Base-by-base conservation (phyloP, 2,329 filamentous ascomycete species). In the Pyrenophora graminea region DNA sequence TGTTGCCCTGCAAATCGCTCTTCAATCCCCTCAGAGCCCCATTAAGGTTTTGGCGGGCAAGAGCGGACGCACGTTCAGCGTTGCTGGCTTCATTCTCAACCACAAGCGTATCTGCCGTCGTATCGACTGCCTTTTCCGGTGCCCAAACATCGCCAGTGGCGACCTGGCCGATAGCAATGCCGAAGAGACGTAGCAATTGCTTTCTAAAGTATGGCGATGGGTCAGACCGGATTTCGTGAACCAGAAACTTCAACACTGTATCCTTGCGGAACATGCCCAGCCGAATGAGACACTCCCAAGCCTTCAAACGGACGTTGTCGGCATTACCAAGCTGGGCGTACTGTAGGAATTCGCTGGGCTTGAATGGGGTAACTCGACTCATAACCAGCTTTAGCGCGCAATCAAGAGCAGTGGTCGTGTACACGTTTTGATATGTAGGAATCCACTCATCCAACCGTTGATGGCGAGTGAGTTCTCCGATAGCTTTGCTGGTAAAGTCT, bases 361-460 rank as follows among this genome's bases (percentile, higher is more conserved):
- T 81, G 47, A 79, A 69, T 8, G 80, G 78, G 37, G 81, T 76
- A 31, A 83, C 76, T 9, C 78, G 79, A 6, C 78, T 79, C 55
- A 80, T 75, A 56, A 81, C 80, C 15, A 87, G 73, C 57, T 77
- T 77, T 54, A 79, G 74, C 53, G 84, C 77, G 68, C 84, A 86
- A n/a, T 82, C 76, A 15, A 87, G 74, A 17, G 84, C 83, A 10
- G 84, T 84, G 10, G 78, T 77, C 1, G 85, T 83, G 66, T 85
- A 85, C 19, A 86, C 72, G 58, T 87, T 87, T 48, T 86, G 84
- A 63, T 81, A 86, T 0, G 85, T 86, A 33, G 82, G 80, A 2
- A 84, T 83, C 83, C 84, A 87, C 67, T 87, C 85, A 59, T 87
- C 85, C 66, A 87, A 82, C 31, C 85, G 78, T 47, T 84, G 77